A percentile compares a stretch with the other conserved stretches of the same genome.
Conservation (phyloP, 306 rosid species). For the Cicer pinnatifidum region DNA sequence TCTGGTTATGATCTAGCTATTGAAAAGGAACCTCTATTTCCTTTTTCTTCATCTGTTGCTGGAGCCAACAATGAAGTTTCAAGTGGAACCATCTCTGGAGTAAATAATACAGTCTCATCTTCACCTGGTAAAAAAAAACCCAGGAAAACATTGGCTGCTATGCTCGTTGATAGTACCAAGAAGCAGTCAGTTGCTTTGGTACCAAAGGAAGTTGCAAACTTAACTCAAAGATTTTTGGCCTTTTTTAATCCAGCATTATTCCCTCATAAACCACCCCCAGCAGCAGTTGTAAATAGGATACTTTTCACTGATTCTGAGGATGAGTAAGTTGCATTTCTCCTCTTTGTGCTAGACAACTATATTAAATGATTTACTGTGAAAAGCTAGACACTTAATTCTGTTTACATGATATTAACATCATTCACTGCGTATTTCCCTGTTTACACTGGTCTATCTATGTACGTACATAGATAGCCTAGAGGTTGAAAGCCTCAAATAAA, state of each 20-base stretch:
- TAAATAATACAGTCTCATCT: constrained; percentile 49
- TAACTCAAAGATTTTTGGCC: constrained; percentile 70
- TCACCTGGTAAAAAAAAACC: constrained; percentile 63
- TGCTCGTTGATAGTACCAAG: constrained; percentile 88
- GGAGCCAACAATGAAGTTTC: constrained; percentile 56
- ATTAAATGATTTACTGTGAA: constrained; percentile 35
- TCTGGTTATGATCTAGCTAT: constrained; percentile 54
- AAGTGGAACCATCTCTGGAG: constrained; percentile 48
- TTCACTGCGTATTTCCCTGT: background rate
- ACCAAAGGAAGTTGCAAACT: constrained; percentile 75
- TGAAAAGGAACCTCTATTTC: constrained; percentile 79
- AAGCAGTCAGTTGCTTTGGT: constrained; percentile 88
- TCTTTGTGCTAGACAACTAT: constrained; percentile 34
- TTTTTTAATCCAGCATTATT: constrained; percentile 82
- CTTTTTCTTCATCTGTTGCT: constrained; percentile 55
- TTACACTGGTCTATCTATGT: background rate
- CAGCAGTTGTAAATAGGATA: constrained; percentile 73
- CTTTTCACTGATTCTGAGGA: constrained; percentile 97
- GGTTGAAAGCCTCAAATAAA: constrained; percentile 1
- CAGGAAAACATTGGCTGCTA: constrained; percentile 88
- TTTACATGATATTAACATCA: background rate
- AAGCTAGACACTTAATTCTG: constrained; percentile 33
- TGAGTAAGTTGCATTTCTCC: constrained; percentile 69
- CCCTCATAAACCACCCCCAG: constrained; percentile 86
- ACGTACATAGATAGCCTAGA: constrained; percentile 14